Percentiles rank a stretch among this genome's conserved stretches.
Evolutionary conservation across 495 filamentous ascomycete species (phyloP).

Genomic region (Trichoderma erinaceum): DNA sequence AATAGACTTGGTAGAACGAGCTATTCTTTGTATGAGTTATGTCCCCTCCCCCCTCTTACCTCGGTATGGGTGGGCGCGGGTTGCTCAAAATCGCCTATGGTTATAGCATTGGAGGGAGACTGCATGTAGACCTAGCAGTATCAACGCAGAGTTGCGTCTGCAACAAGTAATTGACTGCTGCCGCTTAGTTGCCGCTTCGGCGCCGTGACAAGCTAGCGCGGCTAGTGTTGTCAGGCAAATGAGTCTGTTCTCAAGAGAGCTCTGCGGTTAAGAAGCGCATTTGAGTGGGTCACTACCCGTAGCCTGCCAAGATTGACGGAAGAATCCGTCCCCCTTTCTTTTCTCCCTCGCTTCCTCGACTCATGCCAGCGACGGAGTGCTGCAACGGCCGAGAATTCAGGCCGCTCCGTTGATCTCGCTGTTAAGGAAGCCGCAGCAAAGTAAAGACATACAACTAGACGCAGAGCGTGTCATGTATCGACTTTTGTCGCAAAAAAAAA

Average conservation of each 20-base stretch:
- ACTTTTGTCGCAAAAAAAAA: not conserved
- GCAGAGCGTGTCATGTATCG: not conserved
- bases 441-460: not conserved
- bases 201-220: not conserved
- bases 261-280: not conserved
- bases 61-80: not conserved
- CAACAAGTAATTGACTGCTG: not conserved
- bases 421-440: not conserved
- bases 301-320: not conserved
- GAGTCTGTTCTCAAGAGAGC: not conserved
- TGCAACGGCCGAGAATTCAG: not conserved
- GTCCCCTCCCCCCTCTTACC: not conserved
- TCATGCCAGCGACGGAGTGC: not conserved
- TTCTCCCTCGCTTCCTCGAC: not conserved
- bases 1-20: not conserved
- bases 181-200: slow-evolving; percentile 3
- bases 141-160: not conserved
- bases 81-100: not conserved
- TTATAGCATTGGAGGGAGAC: not conserved
- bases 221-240: not conserved
- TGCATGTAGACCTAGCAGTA: not conserved
- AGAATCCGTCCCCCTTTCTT: not conserved
- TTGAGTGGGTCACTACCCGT: not conserved
- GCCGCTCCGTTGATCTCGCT: not conserved
- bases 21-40: too few species aligned